Evolutionary conservation across 1,139 yeast genomes (phyloP), one percentile per base, ranked within the genome.

Genomic region (Debaryomyces fabryi): DNA sequence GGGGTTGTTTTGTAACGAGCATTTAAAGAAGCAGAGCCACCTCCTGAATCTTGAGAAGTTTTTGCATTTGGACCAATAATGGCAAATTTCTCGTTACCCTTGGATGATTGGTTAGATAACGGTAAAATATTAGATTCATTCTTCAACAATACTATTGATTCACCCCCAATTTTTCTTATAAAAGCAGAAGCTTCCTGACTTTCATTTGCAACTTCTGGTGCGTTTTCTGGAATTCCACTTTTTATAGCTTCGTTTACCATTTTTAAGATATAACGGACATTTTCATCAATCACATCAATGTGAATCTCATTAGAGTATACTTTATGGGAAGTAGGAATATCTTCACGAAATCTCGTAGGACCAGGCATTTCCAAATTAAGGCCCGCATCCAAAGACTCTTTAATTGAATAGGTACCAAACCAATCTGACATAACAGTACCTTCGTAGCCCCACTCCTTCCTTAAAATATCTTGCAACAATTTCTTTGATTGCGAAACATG

Each of bases 321-420:
- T 34, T 50, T 47, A 44, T 58, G 79, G 13, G 61, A 46, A 9
- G 76, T 57, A 7, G 73, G 61, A 18, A 64, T 67, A 30, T 58
- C 52, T 16, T 71, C 68, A 62, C 85, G 68, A 65, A 72, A 72
- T 38, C 69, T 60, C 25, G 82, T 61, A 5, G 82, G 81, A 23
- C 86, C 86, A 0, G 86, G 86, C 83, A 81, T 81, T 59, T 82
- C 86, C 52, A 82, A 63, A 56, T 80, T 82, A 47, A 81, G 61
- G 7, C 86, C 85, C 38, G 78, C 78, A 46, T 74, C 72, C 47
- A 82, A 59, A 10, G 82, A 64, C 34, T 69, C 72, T 46, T 68
- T 71, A 21, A 69, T 64, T 27, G 82, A 69, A 57, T 78, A 81
- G 8, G 72, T 71, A 41, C 86, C 87, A 58, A 59, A 78, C 86